Base-by-base conservation (phyloP, 345 rosid genomes). In the Eucalyptus viminalis region DNA sequence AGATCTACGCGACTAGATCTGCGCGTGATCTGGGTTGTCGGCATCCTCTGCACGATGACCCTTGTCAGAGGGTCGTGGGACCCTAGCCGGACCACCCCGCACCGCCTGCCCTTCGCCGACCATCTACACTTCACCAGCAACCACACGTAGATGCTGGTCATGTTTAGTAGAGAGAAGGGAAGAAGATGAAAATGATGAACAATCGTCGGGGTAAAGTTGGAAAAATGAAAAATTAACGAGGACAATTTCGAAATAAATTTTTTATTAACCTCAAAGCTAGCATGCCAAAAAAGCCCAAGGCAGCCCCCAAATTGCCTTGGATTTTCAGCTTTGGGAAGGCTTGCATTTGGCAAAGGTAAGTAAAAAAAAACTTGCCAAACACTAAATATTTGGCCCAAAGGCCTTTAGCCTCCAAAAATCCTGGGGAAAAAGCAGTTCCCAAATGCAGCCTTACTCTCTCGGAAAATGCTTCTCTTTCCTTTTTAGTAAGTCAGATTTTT, bases 31-130 rank as follows among this genome's bases (percentile, higher is more conserved):
- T 51, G 2, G 22, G 54, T 51, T 51, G 54, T 9, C 54, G 4
- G 0, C 4, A 1, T 51, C 54, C 4, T 51, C 2, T 0, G 2
- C 22, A 51, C 2, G 9, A 0, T 0, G 0, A 16, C 22, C 22
- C 54, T 51, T 4, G 0, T 51, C 4, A 8, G 0, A 51, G 54
- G 54, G 21, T 51, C 4, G 4, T 51, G 54, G 54, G 54, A 51
- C 9, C 4, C 22, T 51, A 51, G 0, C 22, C 9, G 0, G 0
- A 51, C 54, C 22, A 51, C 21, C 4, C 15, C 0, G 0, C 53
- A 50, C 19, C 19, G 1, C 53, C 0, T 50, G 0, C 0, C 17
- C 53, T 50, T 50, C 9, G 0, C 1, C 2, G 2, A 51, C 21
- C 21, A 51, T 8, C 54, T 51, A 51, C 21, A 51, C 54, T 51